Evolutionary conservation across 139 green algal genomes (phyloP), one percentile per base, ranked within the genome.

Genomic region (Chlorokybus atmophyticus): DNA sequence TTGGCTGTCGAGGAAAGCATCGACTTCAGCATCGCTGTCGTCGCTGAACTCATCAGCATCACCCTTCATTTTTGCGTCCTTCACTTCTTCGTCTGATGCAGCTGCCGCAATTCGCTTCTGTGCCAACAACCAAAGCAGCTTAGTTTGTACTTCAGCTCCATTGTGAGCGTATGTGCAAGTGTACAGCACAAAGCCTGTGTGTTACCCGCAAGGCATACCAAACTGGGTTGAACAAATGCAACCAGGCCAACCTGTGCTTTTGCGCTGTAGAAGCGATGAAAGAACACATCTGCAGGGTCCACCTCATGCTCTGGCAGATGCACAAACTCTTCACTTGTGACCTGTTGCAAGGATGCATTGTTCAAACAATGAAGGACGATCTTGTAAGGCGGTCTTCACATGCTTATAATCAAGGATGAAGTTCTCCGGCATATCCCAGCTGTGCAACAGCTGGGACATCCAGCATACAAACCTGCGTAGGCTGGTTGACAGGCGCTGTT

Each of bases 251-350:
- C 48, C 48, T 55, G 14, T 27, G 50, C 42, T 8, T 64, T 65
- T 6, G 32, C 35, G 32, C 73, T 74, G 57, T 79, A 82, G 67
- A 82, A 88, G 28, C 71, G 50, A 50, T 93, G 83, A 73, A 94
- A 93, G 71, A 94, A 94, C 3, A 83, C 50, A 30, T 88, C 78
- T 3, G 83, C 81, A 1, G 82, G 73, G 3, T 61, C 50, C 1
- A 94, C 78, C 1, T 88, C 53, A 0, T 40, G 51, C 56, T 85
- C 76, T 7, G 73, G 70, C 35, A 94, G 48, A 4, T 70, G 66
- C 21, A 76, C 74, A 54, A 94, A 90, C 4, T 76, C 80, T 6
- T 51, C 65, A 23, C 63, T 77, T 31, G 76, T 67, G 0, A 81
- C 60, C 60, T n/a, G 28, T 19, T n/a, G 26, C 5, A 29, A 2